Base-by-base conservation (phyloP, 2,329 filamentous ascomycete genomes). In the Magnaporthiopsis incrustans region DNA sequence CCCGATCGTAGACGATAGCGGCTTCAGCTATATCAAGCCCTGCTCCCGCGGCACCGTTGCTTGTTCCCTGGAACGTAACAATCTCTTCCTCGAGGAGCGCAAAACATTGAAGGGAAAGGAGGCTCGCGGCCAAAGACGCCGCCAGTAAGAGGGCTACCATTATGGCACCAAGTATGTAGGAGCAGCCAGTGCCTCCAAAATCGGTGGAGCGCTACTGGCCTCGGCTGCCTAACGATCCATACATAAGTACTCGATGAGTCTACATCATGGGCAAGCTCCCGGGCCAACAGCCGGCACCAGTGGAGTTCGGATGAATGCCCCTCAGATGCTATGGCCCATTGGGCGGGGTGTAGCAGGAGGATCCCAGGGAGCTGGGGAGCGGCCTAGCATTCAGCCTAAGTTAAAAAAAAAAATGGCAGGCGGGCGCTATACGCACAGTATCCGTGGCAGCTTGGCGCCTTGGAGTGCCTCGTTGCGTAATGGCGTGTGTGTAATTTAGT, bases 1-100 rank as follows among this genome's bases (percentile, higher is more conserved):
- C 69, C 10, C 70, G 64, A 25, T 74, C 70, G 53, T 73, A 67
- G 33, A 75, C 61, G 38, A 76, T 71, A 1, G 71, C 67, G 5
- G 74, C 71, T 18, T 70, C 69, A 56, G 72, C 66, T 44, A 75
- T 69, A 64, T 63, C 70, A 64, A 75, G 38, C 4, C 66, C 62
- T 6, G 11, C 11, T 11, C 33, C 33, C 11, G 63, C 35, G 53
- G 18, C 53, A 7, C 25, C 50, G 25, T 30, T 50, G 6, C 60
- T 58, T 4, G 27, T 25, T 0, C 59, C 14, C 22, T 67, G 64
- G n/a, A 68, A 68, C 22, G 67, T 64, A 12, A 68, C 65, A 30
- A 67, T 63, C 3, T 60, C 60, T 30, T 67, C 65, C 25, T 68
- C 67, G 2, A 68, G 63, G 7, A 68, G 33, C 12, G 25, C 58